Conservation (phyloP, 2,329 filamentous ascomycete genomes). For the Orbilia brochopaga region DNA sequence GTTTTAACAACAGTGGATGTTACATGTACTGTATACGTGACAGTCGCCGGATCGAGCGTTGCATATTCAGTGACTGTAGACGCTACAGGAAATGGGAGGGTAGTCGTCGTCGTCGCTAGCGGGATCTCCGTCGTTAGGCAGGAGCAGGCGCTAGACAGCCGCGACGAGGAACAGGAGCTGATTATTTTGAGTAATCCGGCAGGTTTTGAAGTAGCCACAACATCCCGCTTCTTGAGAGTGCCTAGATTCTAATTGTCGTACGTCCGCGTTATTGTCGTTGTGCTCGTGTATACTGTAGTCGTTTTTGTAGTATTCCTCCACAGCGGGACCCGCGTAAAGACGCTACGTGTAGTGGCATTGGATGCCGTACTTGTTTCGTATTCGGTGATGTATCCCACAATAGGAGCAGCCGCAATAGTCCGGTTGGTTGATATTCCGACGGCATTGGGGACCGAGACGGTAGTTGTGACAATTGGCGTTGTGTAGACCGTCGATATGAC, state of each 20-base stretch:
- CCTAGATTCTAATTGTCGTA: slow-evolving; percentile 5
- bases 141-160: slow-evolving; percentile 1
- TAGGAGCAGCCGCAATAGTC: background rate
- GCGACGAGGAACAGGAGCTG: slow-evolving; percentile 6
- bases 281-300: background rate
- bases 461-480: slow-evolving; percentile 3
- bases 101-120: background rate
- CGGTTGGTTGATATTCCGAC: background rate
- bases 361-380: background rate
- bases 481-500: slow-evolving; percentile 5
- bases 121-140: background rate
- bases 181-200: background rate
- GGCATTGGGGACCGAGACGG: background rate
- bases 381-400: background rate
- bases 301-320: background rate
- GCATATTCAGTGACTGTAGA: background rate
- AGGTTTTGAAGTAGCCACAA: background rate
- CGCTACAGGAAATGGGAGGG: background rate
- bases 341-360: background rate
- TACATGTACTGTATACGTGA: slow-evolving; percentile 2
- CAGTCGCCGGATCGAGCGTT: background rate
- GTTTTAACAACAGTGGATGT: background rate
- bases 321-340: background rate
- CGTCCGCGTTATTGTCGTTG: slow-evolving; percentile 4
- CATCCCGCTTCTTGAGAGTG: background rate